A percentile compares a stretch with the other conserved stretches of the same genome.
phyloP scores from a whole-genome alignment of 2,329 filamentous ascomycete genomes.

The Parasarocladium wereldwijsianum region DNA sequence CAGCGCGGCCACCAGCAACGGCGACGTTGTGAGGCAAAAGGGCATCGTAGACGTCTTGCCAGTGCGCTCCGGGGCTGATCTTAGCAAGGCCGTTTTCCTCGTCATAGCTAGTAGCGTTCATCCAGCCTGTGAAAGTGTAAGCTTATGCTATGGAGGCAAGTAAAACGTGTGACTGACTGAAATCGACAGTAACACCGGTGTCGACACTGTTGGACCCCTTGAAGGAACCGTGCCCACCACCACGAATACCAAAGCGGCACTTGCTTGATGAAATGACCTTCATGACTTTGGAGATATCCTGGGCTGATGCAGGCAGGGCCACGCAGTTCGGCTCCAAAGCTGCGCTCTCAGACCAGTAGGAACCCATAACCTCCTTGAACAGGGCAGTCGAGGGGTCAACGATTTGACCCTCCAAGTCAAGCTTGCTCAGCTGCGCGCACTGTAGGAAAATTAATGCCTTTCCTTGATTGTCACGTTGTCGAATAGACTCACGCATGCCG shows the following conservation, averaged over 20 bases:
- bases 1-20: slow-evolving; percentile 25
- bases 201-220: slow-evolving; percentile 13
- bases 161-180: slow-evolving; percentile 8
- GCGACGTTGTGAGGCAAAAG: slow-evolving; percentile 16
- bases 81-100: slow-evolving; percentile 17
- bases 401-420: slow-evolving; percentile 9
- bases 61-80: slow-evolving; percentile 27
- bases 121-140: not conserved
- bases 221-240: slow-evolving; percentile 18
- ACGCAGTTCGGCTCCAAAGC: slow-evolving; percentile 14
- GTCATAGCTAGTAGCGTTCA: slow-evolving; percentile 9
- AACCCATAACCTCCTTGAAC: slow-evolving; percentile 10
- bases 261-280: slow-evolving; percentile 8
- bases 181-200: slow-evolving; percentile 15
- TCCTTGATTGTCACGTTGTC: too few species aligned
- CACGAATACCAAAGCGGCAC: slow-evolving; percentile 16
- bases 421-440: slow-evolving; percentile 3
- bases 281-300: slow-evolving; percentile 12
- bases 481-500: not conserved
- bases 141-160: too few species aligned
- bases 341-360: slow-evolving; percentile 16
- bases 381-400: slow-evolving; percentile 6
- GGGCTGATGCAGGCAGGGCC: slow-evolving; percentile 10
- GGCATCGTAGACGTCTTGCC: slow-evolving; percentile 13
- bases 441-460: too few species aligned